A percentile compares a stretch with the other conserved stretches of the same genome.
Evolutionary conservation across 2,329 filamentous ascomycete species (phyloP).

Genomic region (Calonectria ilicicola): DNA sequence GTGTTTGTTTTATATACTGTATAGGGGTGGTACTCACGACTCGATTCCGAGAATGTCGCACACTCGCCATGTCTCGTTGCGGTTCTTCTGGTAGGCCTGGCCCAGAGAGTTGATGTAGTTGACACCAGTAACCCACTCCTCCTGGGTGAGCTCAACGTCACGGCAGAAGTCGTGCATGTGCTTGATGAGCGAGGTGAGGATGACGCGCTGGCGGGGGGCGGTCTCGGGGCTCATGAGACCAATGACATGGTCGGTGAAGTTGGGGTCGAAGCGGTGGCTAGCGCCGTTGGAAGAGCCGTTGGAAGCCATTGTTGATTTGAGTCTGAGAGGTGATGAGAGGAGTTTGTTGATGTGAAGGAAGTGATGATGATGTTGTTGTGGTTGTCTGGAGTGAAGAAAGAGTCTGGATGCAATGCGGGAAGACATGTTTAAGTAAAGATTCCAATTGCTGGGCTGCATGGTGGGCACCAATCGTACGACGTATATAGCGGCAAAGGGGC

Average conservation of each 20-base stretch:
- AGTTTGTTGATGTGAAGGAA: neutral
- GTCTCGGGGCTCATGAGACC: constrained; percentile 79
- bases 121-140: constrained; percentile 83
- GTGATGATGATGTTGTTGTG: neutral
- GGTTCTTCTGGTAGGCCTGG: constrained; percentile 73
- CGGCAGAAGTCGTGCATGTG: constrained; percentile 85
- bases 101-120: constrained; percentile 81
- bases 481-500: constrained; percentile 21
- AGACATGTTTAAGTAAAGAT: constrained; percentile 8
- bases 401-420: neutral
- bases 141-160: constrained; percentile 80
- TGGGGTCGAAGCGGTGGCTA: constrained; percentile 72
- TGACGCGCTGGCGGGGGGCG: constrained; percentile 71
- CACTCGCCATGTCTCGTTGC: constrained; percentile 81
- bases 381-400: neutral
- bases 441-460: neutral
- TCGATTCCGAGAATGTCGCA: constrained; percentile 82
- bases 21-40: constrained; percentile 60
- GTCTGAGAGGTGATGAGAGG: neutral
- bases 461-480: constrained; percentile 29
- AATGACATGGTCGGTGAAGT: constrained; percentile 81
- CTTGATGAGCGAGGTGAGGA: constrained; percentile 73
- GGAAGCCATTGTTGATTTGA: constrained; percentile 9
- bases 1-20: no score
- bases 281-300: constrained; percentile 24